Conservation (phyloP, 2,329 filamentous ascomycete species). For the Karstenula rhodostoma region DNA sequence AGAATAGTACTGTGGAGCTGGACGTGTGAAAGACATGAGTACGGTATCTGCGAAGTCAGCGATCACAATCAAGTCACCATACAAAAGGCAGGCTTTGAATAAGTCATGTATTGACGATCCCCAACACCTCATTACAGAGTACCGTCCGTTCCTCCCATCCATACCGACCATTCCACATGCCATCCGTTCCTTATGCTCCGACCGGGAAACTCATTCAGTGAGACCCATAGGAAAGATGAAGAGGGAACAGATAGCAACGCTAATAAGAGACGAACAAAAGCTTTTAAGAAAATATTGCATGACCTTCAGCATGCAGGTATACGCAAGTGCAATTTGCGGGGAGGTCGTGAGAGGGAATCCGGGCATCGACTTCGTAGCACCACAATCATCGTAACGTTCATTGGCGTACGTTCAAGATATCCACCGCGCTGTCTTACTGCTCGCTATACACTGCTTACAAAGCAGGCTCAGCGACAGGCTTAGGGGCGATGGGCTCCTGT, state of each 20-base stretch:
- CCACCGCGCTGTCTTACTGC: background rate
- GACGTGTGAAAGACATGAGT: no score
- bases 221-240: slow-evolving; percentile 23
- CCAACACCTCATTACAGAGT: slow-evolving; percentile 26
- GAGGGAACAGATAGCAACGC: slow-evolving; percentile 30
- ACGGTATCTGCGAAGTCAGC: no score
- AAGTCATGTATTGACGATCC: slow-evolving; percentile 26
- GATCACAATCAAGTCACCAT: no score
- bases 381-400: slow-evolving; percentile 31
- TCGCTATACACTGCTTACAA: slow-evolving; percentile 24
- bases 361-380: slow-evolving; percentile 31
- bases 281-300: slow-evolving; percentile 42
- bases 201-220: slow-evolving; percentile 17
- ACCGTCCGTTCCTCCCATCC: slow-evolving; percentile 16
- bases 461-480: slow-evolving; percentile 34
- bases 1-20: no score
- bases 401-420: slow-evolving; percentile 16
- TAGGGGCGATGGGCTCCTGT: slow-evolving; percentile 21
- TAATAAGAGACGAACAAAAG: slow-evolving; percentile 30
- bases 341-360: slow-evolving; percentile 29
- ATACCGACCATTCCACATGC: slow-evolving; percentile 16
- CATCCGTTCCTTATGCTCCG: slow-evolving; percentile 24
- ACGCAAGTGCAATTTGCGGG: slow-evolving; percentile 38
- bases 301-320: slow-evolving; percentile 19
- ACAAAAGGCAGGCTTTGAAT: background rate